Evolutionary conservation across 2,329 filamentous ascomycete genomes (phyloP).

Genomic region (Annulohypoxylon truncatum): DNA sequence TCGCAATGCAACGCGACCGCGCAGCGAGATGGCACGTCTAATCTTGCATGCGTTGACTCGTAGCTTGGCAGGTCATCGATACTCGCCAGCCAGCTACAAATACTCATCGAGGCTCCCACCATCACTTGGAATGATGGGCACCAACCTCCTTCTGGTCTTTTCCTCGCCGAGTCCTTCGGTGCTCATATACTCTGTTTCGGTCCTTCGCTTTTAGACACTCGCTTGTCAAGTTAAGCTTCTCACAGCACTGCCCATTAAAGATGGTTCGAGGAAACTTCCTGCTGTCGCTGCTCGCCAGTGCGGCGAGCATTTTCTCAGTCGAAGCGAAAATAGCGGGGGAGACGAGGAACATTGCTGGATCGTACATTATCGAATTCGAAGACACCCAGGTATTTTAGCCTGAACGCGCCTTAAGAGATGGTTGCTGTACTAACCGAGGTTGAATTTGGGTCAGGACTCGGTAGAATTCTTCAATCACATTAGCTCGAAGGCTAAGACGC

Average conservation of each 20-base stretch:
- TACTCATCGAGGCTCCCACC: constrained; percentile 33
- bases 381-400: constrained; percentile 57
- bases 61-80: constrained; percentile 21
- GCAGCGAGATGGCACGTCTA: constrained; percentile 32
- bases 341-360: constrained; percentile 55
- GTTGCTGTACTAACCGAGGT: constrained; percentile 13
- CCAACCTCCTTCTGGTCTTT: constrained; percentile 17
- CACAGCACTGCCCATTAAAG: constrained; percentile 15
- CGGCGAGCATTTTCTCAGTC: constrained; percentile 38
- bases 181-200: constrained; percentile 16
- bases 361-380: constrained; percentile 66
- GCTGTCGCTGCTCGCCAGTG: constrained; percentile 46
- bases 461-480: constrained; percentile 55
- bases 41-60: constrained; percentile 37
- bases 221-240: constrained; percentile 19
- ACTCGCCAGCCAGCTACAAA: constrained; percentile 36
- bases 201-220: constrained; percentile 21
- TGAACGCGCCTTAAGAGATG: constrained; percentile 9
- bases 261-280: constrained; percentile 47
- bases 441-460: constrained; percentile 52
- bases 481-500: constrained; percentile 56
- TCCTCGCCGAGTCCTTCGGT: constrained; percentile 25
- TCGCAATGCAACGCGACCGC: constrained; percentile 29
- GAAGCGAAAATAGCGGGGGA: constrained; percentile 40
- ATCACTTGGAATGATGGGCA: constrained; percentile 1